phyloP scores from a whole-genome alignment of 169 alveolate species.

The Plasmodium coatneyi region DNA sequence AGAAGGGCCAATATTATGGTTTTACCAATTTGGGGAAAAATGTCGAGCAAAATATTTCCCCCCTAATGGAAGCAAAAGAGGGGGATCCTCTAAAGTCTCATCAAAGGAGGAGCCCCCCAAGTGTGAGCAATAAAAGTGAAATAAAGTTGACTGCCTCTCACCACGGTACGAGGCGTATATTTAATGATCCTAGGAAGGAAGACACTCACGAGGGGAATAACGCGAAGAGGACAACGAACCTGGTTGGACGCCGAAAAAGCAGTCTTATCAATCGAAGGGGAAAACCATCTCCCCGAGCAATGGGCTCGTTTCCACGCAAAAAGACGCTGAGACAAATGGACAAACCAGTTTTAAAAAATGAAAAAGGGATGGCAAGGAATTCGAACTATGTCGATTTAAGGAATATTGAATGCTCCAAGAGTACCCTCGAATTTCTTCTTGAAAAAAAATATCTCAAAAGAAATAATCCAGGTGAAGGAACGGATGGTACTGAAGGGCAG shows the following conservation, averaged over 20 bases:
- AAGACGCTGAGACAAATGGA: neutral
- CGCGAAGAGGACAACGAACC: neutral
- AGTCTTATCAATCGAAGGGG: neutral
- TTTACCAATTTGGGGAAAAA: neutral
- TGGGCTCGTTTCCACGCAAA: neutral
- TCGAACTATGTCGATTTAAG: constrained; percentile 47
- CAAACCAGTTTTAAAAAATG: neutral
- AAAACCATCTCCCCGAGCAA: neutral
- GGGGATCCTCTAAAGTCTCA: neutral
- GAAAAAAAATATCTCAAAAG: constrained; percentile 29
- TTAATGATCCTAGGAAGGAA: neutral
- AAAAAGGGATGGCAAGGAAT: neutral
- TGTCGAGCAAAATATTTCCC: neutral
- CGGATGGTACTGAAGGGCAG: neutral
- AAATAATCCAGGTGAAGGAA: neutral
- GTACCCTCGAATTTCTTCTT: constrained; percentile 31
- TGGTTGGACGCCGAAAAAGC: neutral
- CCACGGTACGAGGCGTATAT: neutral
- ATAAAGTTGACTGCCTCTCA: neutral
- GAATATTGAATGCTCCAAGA: constrained; percentile 12
- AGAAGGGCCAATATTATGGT: neutral
- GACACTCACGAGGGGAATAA: neutral
- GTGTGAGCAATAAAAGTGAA: neutral
- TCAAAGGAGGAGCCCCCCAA: neutral
- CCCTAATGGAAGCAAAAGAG: neutral